Evolutionary conservation across 768 basidiomycete species (phyloP).

Genomic region (Naganishia onofrii): DNA sequence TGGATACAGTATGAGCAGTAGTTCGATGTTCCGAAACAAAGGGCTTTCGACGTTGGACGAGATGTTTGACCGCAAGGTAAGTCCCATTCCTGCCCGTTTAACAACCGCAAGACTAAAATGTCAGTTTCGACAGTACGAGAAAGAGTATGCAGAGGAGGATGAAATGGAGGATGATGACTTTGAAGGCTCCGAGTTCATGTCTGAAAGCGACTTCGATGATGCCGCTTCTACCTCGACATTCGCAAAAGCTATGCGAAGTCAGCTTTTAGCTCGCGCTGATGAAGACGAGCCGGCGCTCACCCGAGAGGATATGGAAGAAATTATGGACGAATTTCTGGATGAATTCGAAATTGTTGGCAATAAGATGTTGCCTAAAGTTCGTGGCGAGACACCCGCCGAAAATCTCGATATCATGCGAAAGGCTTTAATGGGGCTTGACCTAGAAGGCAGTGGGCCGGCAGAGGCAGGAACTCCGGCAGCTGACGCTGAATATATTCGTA

Average conservation of each 20-base stretch:
- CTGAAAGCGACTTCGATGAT: conserved; percentile 54
- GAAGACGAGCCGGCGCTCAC: conserved; percentile 48
- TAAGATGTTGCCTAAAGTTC: conserved; percentile 73
- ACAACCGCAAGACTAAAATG: neutral
- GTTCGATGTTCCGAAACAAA: conserved; percentile 89
- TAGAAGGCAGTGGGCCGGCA: conserved; percentile 33
- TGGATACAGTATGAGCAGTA: conserved; percentile 95
- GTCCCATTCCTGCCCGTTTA: conserved; percentile 31
- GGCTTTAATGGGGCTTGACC: conserved; percentile 66
- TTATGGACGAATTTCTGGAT: conserved; percentile 90
- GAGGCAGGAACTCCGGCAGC: conserved; percentile 33
- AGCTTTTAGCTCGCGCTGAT: conserved; percentile 29
- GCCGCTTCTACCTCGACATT: conserved; percentile 39
- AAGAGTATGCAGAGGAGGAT: conserved; percentile 54
- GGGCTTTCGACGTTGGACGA: conserved; percentile 85
- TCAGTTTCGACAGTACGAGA: conserved; percentile 52
- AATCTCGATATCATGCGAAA: conserved; percentile 77
- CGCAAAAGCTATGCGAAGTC: conserved; percentile 35
- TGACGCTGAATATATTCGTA: conserved; percentile 30
- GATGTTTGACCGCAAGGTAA: conserved; percentile 78
- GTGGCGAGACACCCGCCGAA: conserved; percentile 68
- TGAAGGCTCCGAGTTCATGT: conserved; percentile 46
- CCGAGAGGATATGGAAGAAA: conserved; percentile 80
- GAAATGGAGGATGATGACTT: conserved; percentile 62
- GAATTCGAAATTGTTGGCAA: conserved; percentile 83